Evolutionary conservation across 2,329 filamentous ascomycete species (phyloP), one percentile per base, ranked within the genome.

Genomic region (Thielaviopsis cerberus): DNA sequence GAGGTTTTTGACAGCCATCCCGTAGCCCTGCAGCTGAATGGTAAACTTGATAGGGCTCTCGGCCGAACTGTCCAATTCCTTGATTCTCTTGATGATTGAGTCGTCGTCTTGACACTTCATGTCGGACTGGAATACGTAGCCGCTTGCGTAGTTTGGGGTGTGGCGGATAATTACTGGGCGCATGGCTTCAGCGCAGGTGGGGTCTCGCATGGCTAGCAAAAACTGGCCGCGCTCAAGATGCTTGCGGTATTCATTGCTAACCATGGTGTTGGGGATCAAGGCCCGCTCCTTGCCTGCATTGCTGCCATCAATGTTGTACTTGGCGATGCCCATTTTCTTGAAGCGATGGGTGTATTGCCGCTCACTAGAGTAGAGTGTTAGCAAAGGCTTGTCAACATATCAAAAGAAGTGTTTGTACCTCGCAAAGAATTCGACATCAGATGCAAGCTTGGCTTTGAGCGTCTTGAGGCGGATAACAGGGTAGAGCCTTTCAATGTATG

Each of bases 321-420:
- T 69, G 45, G 34, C 63, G 22, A 64, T 54, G 5, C 55, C 58
- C 63, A 66, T 67, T 48, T 65, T 64, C 22, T 66, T 62, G 13
- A 69, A 63, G 17, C 64, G 63, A 53, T 69, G 67, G 15, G 66
- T 64, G 53, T 65, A 65, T 34, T 69, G 67, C 2, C 67, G 65
- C 50, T 66, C 66, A 22, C 67, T 69, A n/a, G n/a, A n/a, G 7
- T 5, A 61, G 51, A 54, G 10, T 17, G 22, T 10, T 22, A 10
- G 23, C 13, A n/a, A 4, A 50, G 17, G 15, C 11, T 17, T n/a
- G n/a, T n/a, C 11, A 13, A 1, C 13, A 37, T 41, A 27, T 37
- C n/a, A n/a, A n/a, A n/a, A n/a, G n/a, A n/a, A n/a, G n/a, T n/a
- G n/a, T n/a, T n/a, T n/a, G n/a, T 55, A 55, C 54, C 45, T 56